phyloP scores from a whole-genome alignment of 805 yeast species.

The Monosporozyma servazzii region DNA sequence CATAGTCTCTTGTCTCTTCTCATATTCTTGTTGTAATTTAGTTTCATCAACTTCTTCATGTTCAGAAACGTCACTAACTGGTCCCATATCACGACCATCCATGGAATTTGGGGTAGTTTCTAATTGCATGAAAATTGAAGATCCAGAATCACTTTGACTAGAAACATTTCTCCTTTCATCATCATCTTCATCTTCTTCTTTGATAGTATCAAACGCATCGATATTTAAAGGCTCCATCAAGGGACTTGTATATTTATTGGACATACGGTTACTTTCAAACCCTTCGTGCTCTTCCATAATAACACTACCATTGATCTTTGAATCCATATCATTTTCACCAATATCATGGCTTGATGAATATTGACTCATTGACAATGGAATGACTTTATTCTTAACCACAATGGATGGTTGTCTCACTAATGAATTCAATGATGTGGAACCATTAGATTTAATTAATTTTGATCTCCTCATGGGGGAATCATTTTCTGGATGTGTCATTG shows the following conservation, averaged over 20 bases:
- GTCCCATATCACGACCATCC: background rate
- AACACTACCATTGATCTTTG: slow-evolving; percentile 5
- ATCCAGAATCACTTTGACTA: background rate
- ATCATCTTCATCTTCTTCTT: slow-evolving; percentile 12
- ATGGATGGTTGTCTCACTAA: slow-evolving; percentile 29
- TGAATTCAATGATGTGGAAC: slow-evolving; percentile 19
- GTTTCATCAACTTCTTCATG: background rate
- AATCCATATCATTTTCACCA: slow-evolving; percentile 11
- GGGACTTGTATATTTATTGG: slow-evolving; percentile 2
- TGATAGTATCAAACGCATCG: slow-evolving; percentile 4
- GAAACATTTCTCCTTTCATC: slow-evolving; percentile 3
- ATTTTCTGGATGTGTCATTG: slow-evolving; percentile 2
- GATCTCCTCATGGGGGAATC: slow-evolving; percentile 1
- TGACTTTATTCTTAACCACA: slow-evolving; percentile 29
- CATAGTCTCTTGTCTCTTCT: slow-evolving; percentile 2
- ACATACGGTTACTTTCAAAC: slow-evolving; percentile 1
- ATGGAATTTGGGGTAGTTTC: background rate
- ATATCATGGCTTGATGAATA: slow-evolving; percentile 15
- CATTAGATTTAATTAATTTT: slow-evolving; percentile 21
- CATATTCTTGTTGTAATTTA: background rate
- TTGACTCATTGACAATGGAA: slow-evolving; percentile 25
- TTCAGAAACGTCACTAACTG: background rate
- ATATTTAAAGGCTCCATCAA: background rate
- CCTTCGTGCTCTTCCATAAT: background rate
- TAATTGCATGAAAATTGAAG: slow-evolving; percentile 2